These are phyloP conservation scores for Metschnikowia santaceciliae DNA, from an alignment of 805 yeast species.

Conservation along the genomic window DNA sequence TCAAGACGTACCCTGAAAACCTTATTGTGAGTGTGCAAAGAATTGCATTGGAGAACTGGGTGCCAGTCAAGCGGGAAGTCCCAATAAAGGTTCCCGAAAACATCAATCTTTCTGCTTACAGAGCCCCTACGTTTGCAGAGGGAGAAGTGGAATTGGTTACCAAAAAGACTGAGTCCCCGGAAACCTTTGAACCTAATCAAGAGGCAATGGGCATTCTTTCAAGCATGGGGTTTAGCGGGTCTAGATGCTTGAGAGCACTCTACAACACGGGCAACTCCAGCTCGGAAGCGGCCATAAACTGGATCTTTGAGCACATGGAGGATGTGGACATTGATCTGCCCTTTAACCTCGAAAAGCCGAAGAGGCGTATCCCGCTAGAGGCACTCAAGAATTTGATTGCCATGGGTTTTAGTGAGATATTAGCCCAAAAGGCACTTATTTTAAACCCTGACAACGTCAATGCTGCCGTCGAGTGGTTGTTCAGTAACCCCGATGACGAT, in stretches of 20 bases:
- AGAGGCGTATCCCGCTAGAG: slow-evolving; percentile 32
- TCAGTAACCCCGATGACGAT: slow-evolving; percentile 73
- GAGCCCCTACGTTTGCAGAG: slow-evolving; percentile 38
- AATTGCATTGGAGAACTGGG: slow-evolving; percentile 84
- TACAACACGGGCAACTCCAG: slow-evolving; percentile 63
- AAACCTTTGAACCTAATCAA: slow-evolving; percentile 50
- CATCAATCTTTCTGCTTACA: slow-evolving; percentile 42
- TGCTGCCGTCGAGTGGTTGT: slow-evolving; percentile 88
- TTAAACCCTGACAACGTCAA: slow-evolving; percentile 60
- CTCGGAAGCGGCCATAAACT: slow-evolving; percentile 77
- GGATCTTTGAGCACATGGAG: slow-evolving; percentile 88
- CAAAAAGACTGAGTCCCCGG: slow-evolving; percentile 12
- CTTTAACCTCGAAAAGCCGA: too few species aligned
- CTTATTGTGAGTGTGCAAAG: slow-evolving; percentile 73
- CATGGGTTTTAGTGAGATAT: slow-evolving; percentile 74
- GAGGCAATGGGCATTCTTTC: slow-evolving; percentile 51
- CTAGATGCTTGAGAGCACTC: slow-evolving; percentile 63
- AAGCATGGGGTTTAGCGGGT: slow-evolving; percentile 85
- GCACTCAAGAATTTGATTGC: slow-evolving; percentile 46
- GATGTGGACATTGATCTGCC: slow-evolving; percentile 74
- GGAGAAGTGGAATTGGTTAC: slow-evolving; percentile 19
- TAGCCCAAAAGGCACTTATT: slow-evolving; percentile 71
- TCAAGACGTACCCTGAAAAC: slow-evolving; percentile 65
- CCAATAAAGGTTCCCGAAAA: slow-evolving; percentile 54
- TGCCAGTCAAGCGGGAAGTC: slow-evolving; percentile 74